phyloP scores from a whole-genome alignment of 2,329 filamentous ascomycete species.

The Truncatella angustata region DNA sequence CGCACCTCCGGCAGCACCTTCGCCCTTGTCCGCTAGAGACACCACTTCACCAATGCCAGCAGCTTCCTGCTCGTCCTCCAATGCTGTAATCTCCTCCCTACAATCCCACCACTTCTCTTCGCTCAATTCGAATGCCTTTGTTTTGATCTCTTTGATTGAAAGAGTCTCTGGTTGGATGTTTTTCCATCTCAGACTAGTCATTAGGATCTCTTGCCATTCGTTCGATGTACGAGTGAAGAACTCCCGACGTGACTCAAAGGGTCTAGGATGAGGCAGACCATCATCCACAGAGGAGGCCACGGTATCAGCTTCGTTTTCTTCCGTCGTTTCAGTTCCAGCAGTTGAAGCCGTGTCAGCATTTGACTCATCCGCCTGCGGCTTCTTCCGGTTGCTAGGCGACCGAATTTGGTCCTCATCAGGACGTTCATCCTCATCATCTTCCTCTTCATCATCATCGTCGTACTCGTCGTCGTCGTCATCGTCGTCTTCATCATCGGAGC shows the following conservation, averaged over 20 bases:
- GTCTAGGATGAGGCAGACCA: constrained; percentile 69
- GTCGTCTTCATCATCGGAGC: constrained; percentile 48
- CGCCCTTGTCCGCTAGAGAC: constrained; percentile 72
- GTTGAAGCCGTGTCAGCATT: constrained; percentile 36
- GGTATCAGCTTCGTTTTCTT: constrained; percentile 45
- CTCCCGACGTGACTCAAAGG: constrained; percentile 86
- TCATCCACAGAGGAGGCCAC: constrained; percentile 62
- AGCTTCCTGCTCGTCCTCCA: constrained; percentile 96
- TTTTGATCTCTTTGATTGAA: constrained; percentile 86
- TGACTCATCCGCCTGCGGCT: constrained; percentile 44
- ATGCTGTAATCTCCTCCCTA: constrained; percentile 82
- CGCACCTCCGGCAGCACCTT: constrained; percentile 48
- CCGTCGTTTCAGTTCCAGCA: constrained; percentile 30
- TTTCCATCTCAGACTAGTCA: constrained; percentile 71
- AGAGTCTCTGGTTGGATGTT: constrained; percentile 65
- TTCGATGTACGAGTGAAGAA: constrained; percentile 87
- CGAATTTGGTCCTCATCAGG: constrained; percentile 43
- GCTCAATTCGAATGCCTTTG: constrained; percentile 83
- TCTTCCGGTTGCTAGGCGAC: constrained; percentile 56
- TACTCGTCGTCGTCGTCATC: constrained; percentile 62
- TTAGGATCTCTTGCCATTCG: constrained; percentile 86
- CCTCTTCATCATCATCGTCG: constrained; percentile 52
- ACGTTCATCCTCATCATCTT: constrained; percentile 45
- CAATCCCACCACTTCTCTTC: constrained; percentile 99
- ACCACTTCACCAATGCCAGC: constrained; percentile 94